A percentile compares a stretch with the other conserved stretches of the same genome.
phyloP scores from a whole-genome alignment of 179 eudicot species.

The Patellifolia procumbens region DNA sequence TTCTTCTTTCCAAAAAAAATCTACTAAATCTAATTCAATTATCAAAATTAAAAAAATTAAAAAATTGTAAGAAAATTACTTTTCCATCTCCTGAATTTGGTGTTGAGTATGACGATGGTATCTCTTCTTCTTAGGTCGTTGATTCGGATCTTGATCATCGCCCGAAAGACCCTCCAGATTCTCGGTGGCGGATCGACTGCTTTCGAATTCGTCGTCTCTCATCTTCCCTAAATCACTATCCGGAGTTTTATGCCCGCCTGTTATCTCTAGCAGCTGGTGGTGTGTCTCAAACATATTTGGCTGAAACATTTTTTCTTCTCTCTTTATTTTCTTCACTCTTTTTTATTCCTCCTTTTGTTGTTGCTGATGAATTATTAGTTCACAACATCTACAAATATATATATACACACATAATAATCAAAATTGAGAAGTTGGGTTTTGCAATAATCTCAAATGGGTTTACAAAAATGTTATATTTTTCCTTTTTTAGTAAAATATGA shows the following conservation, averaged over 20 bases:
- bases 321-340: background rate
- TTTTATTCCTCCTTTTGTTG: background rate
- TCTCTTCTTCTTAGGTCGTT: conserved; percentile 75
- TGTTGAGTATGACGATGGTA: conserved; percentile 73
- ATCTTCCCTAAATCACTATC: conserved; percentile 54
- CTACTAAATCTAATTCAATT: background rate
- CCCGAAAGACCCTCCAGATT: conserved; percentile 65
- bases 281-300: conserved; percentile 47
- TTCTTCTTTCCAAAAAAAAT: background rate
- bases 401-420: background rate
- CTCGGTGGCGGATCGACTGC: conserved; percentile 64
- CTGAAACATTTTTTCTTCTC: conserved; percentile 41
- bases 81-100: conserved; percentile 63
- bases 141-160: conserved; percentile 75
- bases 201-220: conserved; percentile 67
- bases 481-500: conserved; percentile 29
- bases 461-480: conserved; percentile 25
- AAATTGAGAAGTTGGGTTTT: conserved; percentile 13
- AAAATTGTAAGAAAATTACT: conserved; percentile 26
- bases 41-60: background rate
- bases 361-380: background rate
- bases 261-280: conserved; percentile 35
- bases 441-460: conserved; percentile 23
- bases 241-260: conserved; percentile 34
- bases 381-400: conserved; percentile 1